A percentile compares a stretch with the other conserved stretches of the same genome.
phyloP scores from a whole-genome alignment of 2,329 filamentous ascomycete genomes.

The Aureobasidium sp. region DNA sequence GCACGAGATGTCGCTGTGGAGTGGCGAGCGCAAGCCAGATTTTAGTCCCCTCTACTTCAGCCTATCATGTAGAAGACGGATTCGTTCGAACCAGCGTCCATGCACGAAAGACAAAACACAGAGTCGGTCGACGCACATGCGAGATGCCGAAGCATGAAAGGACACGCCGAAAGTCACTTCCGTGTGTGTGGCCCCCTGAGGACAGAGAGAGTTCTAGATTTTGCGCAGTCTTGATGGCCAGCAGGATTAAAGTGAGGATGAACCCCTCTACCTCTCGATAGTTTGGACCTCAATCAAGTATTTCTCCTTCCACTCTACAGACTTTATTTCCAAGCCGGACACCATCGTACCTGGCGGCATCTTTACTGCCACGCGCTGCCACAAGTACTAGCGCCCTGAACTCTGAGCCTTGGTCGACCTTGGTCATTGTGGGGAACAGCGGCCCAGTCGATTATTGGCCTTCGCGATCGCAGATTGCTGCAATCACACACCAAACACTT shows the following conservation, averaged over 20 bases:
- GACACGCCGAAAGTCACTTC: constrained; percentile 5
- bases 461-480: constrained; percentile 7
- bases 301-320: not conserved
- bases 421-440: constrained; percentile 5
- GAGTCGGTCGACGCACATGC: constrained; percentile 3
- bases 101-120: not conserved
- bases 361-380: not conserved
- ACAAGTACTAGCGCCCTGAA: not conserved
- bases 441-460: not conserved
- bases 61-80: constrained; percentile 1
- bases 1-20: not conserved
- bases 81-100: not conserved
- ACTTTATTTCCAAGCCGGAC: constrained; percentile 3
- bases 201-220: not conserved
- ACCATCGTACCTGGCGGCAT: not conserved
- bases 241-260: not conserved
- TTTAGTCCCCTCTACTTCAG: not conserved
- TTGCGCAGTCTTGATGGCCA: not conserved
- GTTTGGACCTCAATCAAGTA: not conserved
- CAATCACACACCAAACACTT: not conserved
- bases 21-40: not conserved
- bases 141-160: constrained; percentile 5
- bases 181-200: not conserved
- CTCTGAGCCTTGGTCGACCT: not conserved
- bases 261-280: not conserved